These are phyloP conservation scores for Yamadazyma paraphyllophila DNA, from an alignment of 805 yeast species.

Conservation along the genomic window DNA sequence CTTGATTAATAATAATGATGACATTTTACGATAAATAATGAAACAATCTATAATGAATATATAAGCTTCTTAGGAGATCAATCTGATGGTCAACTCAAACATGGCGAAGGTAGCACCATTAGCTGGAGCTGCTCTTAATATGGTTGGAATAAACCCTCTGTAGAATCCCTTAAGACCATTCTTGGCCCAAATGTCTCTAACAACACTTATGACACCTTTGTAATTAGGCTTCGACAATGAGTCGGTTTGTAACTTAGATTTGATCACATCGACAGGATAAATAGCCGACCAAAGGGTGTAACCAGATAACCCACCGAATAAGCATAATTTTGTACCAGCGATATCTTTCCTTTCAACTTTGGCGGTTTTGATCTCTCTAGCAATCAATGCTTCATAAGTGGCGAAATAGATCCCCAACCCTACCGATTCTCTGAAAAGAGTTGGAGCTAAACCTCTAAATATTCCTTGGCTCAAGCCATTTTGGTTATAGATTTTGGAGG, in stretches of 20 bases:
- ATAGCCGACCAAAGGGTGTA: constrained; percentile 80
- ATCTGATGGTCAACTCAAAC: constrained; percentile 85
- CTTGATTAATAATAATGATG: constrained; percentile 4
- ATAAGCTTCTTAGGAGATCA: constrained; percentile 30
- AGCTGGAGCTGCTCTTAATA: constrained; percentile 96
- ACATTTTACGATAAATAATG: constrained; percentile 1
- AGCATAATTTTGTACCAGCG: constrained; percentile 83
- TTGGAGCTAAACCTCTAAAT: constrained; percentile 80
- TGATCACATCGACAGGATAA: constrained; percentile 89
- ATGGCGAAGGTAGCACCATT: constrained; percentile 96
- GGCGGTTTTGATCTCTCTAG: constrained; percentile 53
- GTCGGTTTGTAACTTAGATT: constrained; percentile 79
- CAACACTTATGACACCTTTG: constrained; percentile 58
- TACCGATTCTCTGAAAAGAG: constrained; percentile 77
- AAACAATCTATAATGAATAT: constrained; percentile 2
- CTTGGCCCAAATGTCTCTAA: constrained; percentile 48
- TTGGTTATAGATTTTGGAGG: constrained; percentile 51
- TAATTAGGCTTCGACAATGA: constrained; percentile 57
- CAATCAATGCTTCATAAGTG: constrained; percentile 85
- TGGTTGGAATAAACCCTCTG: constrained; percentile 89
- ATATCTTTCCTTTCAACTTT: constrained; percentile 60
- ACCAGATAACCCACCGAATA: constrained; percentile 90
- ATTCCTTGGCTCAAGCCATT: constrained; percentile 56
- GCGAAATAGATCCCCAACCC: constrained; percentile 89
- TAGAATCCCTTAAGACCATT: constrained; percentile 77